These are phyloP conservation scores for Auxenochlorella pyrenoidosa DNA, from an alignment of 139 green algal genomes.

Conservation along the genomic window DNA sequence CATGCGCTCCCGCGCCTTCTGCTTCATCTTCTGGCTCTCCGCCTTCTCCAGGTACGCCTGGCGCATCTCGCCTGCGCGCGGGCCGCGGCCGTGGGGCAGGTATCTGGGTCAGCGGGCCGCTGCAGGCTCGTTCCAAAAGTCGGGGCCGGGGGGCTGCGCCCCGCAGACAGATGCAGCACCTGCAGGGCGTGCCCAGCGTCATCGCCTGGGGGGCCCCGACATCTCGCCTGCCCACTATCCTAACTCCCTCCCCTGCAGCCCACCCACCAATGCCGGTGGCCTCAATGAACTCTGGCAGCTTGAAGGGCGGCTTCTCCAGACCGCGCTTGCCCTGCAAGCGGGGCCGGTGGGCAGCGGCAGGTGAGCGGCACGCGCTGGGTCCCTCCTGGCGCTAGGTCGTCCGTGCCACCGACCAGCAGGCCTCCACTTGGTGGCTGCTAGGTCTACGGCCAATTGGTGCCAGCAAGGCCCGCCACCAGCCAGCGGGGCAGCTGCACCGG, in stretches of 20 bases:
- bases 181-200: not conserved
- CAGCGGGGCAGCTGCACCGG: no score
- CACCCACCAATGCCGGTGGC: slow-evolving; percentile 89
- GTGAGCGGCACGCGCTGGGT: not conserved
- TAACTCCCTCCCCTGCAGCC: not conserved
- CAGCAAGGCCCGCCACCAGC: no score
- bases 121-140: not conserved
- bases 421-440: no score
- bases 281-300: slow-evolving; percentile 98
- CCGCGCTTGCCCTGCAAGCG: slow-evolving; percentile 92
- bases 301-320: slow-evolving; percentile 98
- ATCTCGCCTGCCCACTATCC: no score
- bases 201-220: not conserved
- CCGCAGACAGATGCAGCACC: not conserved
- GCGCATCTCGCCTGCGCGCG: slow-evolving; percentile 82
- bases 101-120: not conserved
- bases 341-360: not conserved
- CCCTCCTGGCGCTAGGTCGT: no score
- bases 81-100: no score
- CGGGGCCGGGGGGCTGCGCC: no score
- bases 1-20: slow-evolving; percentile 75
- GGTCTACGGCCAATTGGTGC: no score
- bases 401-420: no score
- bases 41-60: slow-evolving; percentile 91
- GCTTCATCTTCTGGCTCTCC: slow-evolving; percentile 89